Evolutionary conservation across 2,329 filamentous ascomycete species (phyloP).

Genomic region (Dactylonectria macrodidyma): DNA sequence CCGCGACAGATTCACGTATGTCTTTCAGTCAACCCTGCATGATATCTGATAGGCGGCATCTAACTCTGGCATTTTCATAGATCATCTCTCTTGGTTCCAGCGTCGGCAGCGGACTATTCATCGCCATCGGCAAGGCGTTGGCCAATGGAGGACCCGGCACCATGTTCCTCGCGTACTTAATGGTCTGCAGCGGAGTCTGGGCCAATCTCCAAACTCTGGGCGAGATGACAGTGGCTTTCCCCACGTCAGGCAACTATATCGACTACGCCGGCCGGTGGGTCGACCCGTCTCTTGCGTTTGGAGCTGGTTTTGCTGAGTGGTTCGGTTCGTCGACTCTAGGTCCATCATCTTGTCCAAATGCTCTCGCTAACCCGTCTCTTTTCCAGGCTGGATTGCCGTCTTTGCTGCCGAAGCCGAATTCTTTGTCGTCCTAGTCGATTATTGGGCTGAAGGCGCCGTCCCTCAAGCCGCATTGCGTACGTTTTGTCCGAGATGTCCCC

Average conservation of each 20-base stretch:
- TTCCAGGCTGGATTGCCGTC: conserved; percentile 37
- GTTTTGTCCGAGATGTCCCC: background rate
- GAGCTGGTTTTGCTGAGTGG: conserved; percentile 42
- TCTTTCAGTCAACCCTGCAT: background rate
- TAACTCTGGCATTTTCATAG: background rate
- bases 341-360: background rate
- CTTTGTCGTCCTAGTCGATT: conserved; percentile 31
- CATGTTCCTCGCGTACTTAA: conserved; percentile 38
- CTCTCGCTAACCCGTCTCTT: background rate
- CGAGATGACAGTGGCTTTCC: conserved; percentile 41
- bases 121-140: conserved; percentile 36
- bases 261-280: conserved; percentile 41
- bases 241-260: conserved; percentile 39
- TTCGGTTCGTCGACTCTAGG: conserved; percentile 28
- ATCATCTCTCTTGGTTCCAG: conserved; percentile 40
- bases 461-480: conserved; percentile 29
- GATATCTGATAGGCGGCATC: too few relatives aligned
- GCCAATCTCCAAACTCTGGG: conserved; percentile 36
- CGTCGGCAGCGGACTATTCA: conserved; percentile 40
- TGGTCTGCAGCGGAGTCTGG: conserved; percentile 39
- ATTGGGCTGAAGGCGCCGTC: conserved; percentile 30
- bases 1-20: conserved; percentile 18
- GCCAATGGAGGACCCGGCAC: conserved; percentile 39
- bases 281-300: conserved; percentile 39
- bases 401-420: conserved; percentile 37